phyloP scores from a whole-genome alignment of 345 rosid species.

The Geranium rotundifolium region DNA sequence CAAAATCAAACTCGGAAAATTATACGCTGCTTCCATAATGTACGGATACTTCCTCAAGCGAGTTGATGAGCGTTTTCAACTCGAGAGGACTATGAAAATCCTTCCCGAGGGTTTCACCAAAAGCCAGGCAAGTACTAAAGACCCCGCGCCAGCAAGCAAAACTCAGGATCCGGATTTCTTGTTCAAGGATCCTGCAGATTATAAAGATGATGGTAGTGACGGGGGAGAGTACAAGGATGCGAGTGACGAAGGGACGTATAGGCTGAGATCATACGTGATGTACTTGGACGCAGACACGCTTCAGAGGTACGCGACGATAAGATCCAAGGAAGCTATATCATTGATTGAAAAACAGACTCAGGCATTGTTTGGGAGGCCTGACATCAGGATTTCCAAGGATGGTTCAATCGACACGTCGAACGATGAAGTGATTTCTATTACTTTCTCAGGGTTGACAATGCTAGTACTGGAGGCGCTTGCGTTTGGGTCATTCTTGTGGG shows the following conservation, averaged over 20 bases:
- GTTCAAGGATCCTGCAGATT: slow-evolving; percentile 43
- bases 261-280: slow-evolving; percentile 69
- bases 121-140: slow-evolving; percentile 28
- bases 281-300: slow-evolving; percentile 81
- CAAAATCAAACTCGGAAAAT: slow-evolving; percentile 82
- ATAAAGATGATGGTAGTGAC: slow-evolving; percentile 11
- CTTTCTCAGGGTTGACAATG: slow-evolving; percentile 75
- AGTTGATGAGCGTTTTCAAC: slow-evolving; percentile 82
- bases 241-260: slow-evolving; percentile 30
- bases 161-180: slow-evolving; percentile 75
- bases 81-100: slow-evolving; percentile 75
- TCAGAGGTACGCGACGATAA: slow-evolving; percentile 78
- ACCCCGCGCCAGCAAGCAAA: slow-evolving; percentile 31
- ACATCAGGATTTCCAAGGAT: slow-evolving; percentile 54
- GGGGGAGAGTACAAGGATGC: slow-evolving; percentile 19
- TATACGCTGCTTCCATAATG: slow-evolving; percentile 89
- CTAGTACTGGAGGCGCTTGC: slow-evolving; percentile 81
- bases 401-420: slow-evolving; percentile 57
- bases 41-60: slow-evolving; percentile 85
- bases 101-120: slow-evolving; percentile 49
- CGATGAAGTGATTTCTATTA: slow-evolving; percentile 44
- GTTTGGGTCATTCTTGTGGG: slow-evolving; percentile 90
- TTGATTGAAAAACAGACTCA: slow-evolving; percentile 85
- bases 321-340: slow-evolving; percentile 81
- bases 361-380: slow-evolving; percentile 83